Percentiles rank a stretch among this genome's conserved stretches.
Evolutionary conservation across 148 eudicot species (phyloP).

Genomic region (Nyssa sinensis): DNA sequence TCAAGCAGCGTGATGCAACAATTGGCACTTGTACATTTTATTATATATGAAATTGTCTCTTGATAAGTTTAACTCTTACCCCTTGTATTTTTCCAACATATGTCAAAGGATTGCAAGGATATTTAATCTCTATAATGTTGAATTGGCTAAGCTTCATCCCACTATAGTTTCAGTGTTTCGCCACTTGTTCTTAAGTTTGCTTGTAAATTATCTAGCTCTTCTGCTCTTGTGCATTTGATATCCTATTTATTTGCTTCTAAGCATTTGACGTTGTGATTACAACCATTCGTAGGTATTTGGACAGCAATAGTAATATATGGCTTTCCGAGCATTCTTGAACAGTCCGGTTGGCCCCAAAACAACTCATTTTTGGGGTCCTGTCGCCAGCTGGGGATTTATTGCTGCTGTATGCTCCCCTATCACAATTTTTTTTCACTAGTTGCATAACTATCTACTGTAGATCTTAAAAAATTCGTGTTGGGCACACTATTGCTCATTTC

Average conservation of each 20-base stretch:
- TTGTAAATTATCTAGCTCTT: not conserved
- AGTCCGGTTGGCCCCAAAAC: slow-evolving; percentile 98
- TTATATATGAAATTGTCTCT: no score
- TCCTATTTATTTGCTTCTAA: not conserved
- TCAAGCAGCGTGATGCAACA: no score
- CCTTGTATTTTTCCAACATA: no score
- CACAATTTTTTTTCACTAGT: not conserved
- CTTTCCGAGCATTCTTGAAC: slow-evolving; percentile 78
- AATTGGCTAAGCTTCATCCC: not conserved
- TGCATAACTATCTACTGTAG: not conserved
- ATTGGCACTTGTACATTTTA: no score
- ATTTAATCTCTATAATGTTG: no score
- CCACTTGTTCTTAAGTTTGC: not conserved
- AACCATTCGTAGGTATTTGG: slow-evolving; percentile 10
- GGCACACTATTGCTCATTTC: not conserved
- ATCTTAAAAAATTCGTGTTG: not conserved
- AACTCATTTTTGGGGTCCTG: slow-evolving; percentile 96
- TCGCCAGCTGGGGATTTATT: slow-evolving; percentile 93
- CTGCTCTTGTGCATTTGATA: not conserved
- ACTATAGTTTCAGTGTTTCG: not conserved
- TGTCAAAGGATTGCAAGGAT: no score
- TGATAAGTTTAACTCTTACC: no score
- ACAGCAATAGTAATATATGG: slow-evolving; percentile 43
- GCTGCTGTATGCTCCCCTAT: slow-evolving; percentile 49
- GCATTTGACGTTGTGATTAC: not conserved